Evolutionary conservation across 805 yeast species (phyloP), one percentile per base, ranked within the genome.

Genomic region (Schizosaccharomyces japonicus): DNA sequence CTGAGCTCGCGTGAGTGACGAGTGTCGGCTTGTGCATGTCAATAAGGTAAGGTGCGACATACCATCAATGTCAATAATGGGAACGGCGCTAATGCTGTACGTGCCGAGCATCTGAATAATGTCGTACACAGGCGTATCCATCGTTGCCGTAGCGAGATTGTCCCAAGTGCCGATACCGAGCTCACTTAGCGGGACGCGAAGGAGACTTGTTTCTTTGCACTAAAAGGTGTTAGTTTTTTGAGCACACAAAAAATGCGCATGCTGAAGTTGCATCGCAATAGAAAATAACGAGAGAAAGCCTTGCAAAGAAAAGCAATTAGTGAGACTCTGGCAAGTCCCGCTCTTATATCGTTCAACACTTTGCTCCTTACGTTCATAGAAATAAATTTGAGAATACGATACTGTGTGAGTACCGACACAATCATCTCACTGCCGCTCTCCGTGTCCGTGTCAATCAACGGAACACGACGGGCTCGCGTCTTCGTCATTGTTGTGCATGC

Each of bases 361-460:
- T n/a, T 23, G 5, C 6, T 26, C 36, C 54, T 6, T 29, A 53
- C 56, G 63, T 90, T 90, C 62, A 87, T 72, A 2, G 95, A 85
- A 29, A 90, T 95, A 59, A 90, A 90, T 63, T 92, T 87, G 57
- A 90, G 68, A 49, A 90, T 90, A 59, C 98, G 76, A 63, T 90
- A 90, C 66, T 90, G 98, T 1, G 98, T 90, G 57, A 90, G 69
- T 47, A 90, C 98, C 49, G 84, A 75, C 5, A 90, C 95, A 15
- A 90, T 95, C 57, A 90, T 84, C 61, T 90, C 96, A 56, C 95
- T 69, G 57, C 80, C 79, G 0, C 93, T 81, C 54, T 78, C 83
- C 57, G 83, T 94, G 60, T 90, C 95, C 59, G 79, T 79, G 60
- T 90, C 98, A 54, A 90, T 82, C 55, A 90, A 68, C 2, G 98